Conservation (phyloP, 2,329 filamentous ascomycete species). For the Paramyrothecium roridum region DNA sequence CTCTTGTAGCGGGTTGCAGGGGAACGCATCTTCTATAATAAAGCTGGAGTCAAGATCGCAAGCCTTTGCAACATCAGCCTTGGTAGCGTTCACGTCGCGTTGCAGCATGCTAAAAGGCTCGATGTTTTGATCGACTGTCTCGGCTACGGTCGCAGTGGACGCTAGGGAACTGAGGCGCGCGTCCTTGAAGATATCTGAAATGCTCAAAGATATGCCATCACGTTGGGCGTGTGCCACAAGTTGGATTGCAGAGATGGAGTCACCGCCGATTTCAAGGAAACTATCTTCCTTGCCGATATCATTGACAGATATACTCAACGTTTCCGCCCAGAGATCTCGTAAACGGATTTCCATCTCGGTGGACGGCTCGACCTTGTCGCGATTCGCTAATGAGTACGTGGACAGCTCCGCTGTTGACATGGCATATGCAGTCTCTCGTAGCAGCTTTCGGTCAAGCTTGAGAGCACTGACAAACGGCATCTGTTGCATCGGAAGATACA, state of each 20-base stretch:
- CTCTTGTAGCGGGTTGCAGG: constrained; percentile 1
- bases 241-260: constrained; percentile 44
- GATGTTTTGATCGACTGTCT: no score
- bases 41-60: background rate
- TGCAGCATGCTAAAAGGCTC: background rate
- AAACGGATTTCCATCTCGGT: constrained; percentile 30
- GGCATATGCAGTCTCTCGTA: background rate
- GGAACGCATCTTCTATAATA: constrained; percentile 1
- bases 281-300: constrained; percentile 27
- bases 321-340: constrained; percentile 26
- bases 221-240: constrained; percentile 35
- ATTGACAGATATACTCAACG: constrained; percentile 22
- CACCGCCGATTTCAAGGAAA: constrained; percentile 41
- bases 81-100: background rate
- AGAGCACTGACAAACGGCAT: constrained; percentile 12
- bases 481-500: constrained; percentile 6
- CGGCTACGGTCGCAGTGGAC: no score
- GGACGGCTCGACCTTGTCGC: constrained; percentile 14
- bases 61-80: background rate
- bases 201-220: constrained; percentile 30
- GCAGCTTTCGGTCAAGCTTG: constrained; percentile 11
- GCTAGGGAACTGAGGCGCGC: constrained; percentile 24
- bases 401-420: constrained; percentile 5
- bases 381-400: background rate
- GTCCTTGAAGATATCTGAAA: constrained; percentile 35